Base-by-base conservation (phyloP, 2,329 filamentous ascomycete species). In the Colletotrichum sp. region DNA sequence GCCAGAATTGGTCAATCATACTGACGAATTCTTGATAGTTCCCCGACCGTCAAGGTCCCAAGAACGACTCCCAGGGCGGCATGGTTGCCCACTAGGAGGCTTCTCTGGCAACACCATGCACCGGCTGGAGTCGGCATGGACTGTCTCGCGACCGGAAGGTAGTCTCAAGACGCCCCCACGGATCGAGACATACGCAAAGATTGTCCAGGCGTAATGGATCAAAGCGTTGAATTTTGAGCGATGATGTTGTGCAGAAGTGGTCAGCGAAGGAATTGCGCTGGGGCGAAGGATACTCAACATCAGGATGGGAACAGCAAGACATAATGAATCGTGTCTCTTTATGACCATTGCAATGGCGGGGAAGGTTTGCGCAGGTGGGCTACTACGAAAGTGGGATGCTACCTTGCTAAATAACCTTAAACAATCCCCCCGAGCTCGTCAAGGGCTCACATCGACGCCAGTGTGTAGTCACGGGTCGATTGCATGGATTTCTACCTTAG, bases 41-140 rank as follows among this genome's bases (percentile, higher is more conserved):
- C 82, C 85, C 86, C 61, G 88, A 87, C 69, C 89, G 90, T 60
- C 86, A 88, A 81, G 90, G 89, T 59, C 75, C 80, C 78, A 90
- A 86, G 83, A 92, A 92, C 83, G 90, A 91, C 68, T 85, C 86
- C 74, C 87, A 86, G 79, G 87, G 87, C 70, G 77, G 82, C 43
- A 86, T 88, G 79, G 82, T 82, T 75, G 80, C 83, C 76, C 87
- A 89, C 78, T 89, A 87, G 71, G 21, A 34, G 36, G 10, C 13
- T 39, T 39, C 34, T 26, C 1, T 30, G 9, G 26, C 28, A 30
- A 61, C 2, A n/a, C n/a, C 28, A 21, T 60, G 57, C 12, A 30
- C 3, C 26, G 57, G 30, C 18, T 7, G n/a, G 16, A 60, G 57
- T 30, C 26, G 57, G 16, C 57, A n/a, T 60, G 26, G 57, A 10